Evolutionary conservation across 192 early-diverging fungal genomes (phyloP).

Genomic region (Jimgerdemannia flammicorona): DNA sequence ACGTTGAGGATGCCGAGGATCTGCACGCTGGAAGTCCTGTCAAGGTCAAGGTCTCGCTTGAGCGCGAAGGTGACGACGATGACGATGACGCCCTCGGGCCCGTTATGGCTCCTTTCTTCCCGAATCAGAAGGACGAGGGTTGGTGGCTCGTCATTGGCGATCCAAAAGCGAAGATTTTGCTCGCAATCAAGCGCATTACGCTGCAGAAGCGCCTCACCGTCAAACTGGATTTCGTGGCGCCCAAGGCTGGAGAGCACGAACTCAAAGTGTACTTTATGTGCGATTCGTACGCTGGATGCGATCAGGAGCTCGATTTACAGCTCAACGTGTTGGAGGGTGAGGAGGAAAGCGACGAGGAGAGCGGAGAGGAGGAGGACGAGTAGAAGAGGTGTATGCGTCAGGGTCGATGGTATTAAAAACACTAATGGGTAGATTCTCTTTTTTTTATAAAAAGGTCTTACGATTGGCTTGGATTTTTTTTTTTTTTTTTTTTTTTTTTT

Average conservation of each 20-base stretch:
- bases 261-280: slow-evolving; percentile 91
- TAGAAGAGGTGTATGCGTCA: slow-evolving; percentile 2
- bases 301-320: slow-evolving; percentile 88
- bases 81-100: slow-evolving; percentile 61
- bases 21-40: slow-evolving; percentile 63
- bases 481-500: no score
- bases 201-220: slow-evolving; percentile 59
- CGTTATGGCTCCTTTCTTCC: slow-evolving; percentile 93
- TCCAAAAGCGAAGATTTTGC: slow-evolving; percentile 64
- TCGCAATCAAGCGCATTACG: slow-evolving; percentile 86
- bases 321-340: slow-evolving; percentile 55
- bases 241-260: slow-evolving; percentile 50
- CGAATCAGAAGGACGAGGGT: slow-evolving; percentile 81
- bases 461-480: no score
- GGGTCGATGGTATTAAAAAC: neutral
- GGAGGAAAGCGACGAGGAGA: slow-evolving; percentile 48
- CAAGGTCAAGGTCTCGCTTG: slow-evolving; percentile 64
- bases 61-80: slow-evolving; percentile 80
- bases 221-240: slow-evolving; percentile 81
- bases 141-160: slow-evolving; percentile 99
- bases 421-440: no score
- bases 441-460: no score
- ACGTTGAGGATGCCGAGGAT: slow-evolving; percentile 60
- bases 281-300: slow-evolving; percentile 90
- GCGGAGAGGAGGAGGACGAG: slow-evolving; percentile 38